phyloP scores from a whole-genome alignment of 1,284 basidiomycete species.

The Apiotrichum domesticum region DNA sequence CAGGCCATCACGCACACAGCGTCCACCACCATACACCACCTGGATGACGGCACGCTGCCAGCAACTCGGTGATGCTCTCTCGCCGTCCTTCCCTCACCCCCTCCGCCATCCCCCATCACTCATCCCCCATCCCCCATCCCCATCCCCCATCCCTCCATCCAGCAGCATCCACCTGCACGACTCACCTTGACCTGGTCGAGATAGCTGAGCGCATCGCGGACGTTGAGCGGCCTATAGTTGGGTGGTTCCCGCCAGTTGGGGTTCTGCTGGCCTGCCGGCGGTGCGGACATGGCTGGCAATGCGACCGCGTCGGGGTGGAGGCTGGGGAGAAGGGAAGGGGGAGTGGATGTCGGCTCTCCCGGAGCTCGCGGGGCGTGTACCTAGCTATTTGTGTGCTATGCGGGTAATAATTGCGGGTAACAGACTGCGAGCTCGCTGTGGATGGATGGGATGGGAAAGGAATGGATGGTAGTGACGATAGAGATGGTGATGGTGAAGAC shows the following conservation, averaged over 20 bases:
- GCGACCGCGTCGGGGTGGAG: not conserved
- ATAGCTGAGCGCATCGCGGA: slow-evolving; percentile 86
- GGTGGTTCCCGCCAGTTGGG: slow-evolving; percentile 12
- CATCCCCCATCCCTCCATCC: too few species aligned
- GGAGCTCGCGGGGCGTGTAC: not conserved
- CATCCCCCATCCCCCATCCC: too few species aligned
- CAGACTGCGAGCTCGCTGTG: too few species aligned
- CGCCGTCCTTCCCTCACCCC: too few species aligned
- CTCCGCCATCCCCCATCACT: too few species aligned
- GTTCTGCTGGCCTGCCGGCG: slow-evolving; percentile 11
- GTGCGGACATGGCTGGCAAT: slow-evolving; percentile 15
- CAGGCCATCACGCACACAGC: too few species aligned
- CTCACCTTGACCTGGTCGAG: slow-evolving; percentile 85
- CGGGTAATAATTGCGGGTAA: too few species aligned
- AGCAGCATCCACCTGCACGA: not conserved
- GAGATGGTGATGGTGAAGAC: too few species aligned
- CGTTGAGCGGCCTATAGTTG: slow-evolving; percentile 45
- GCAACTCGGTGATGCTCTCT: too few species aligned
- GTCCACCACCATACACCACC: too few species aligned
- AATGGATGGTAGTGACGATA: not conserved
- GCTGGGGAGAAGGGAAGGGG: not conserved
- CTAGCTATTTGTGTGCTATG: too few species aligned
- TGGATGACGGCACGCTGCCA: too few species aligned
- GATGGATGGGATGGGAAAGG: not conserved
- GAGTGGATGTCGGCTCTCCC: not conserved